Evolutionary conservation across 140 eudicot genomes (phyloP).

Genomic region (Flaveria floridana): DNA sequence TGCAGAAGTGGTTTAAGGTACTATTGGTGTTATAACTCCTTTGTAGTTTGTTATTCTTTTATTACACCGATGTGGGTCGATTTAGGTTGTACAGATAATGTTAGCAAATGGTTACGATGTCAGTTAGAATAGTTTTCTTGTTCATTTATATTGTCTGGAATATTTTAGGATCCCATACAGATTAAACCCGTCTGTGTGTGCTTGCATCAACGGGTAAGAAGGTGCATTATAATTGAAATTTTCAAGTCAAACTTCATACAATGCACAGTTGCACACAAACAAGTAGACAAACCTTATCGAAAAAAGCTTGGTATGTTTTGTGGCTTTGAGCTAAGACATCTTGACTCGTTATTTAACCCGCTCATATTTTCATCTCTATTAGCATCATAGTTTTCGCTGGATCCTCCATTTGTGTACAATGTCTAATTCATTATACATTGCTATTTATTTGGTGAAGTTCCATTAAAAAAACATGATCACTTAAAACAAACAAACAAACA

Average conservation of each 20-base stretch:
- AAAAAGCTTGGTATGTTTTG: not conserved
- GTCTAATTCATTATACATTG: not conserved
- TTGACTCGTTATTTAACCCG: not conserved
- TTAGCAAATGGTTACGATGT: slow-evolving; percentile 18
- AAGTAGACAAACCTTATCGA: not conserved
- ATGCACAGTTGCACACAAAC: not conserved
- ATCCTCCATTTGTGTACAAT: not conserved
- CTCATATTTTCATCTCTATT: not conserved
- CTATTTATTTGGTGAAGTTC: not conserved
- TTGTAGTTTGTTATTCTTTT: slow-evolving; percentile 23
- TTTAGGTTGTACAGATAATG: slow-evolving; percentile 31
- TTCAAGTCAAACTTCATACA: too few relatives aligned
- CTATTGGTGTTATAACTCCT: not conserved
- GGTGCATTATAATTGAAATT: too few relatives aligned
- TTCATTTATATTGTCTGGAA: not conserved
- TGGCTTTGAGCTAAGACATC: not conserved
- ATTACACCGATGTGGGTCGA: slow-evolving; percentile 10
- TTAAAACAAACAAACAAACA: too few relatives aligned
- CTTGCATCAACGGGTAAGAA: too few relatives aligned
- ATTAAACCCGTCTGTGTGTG: not conserved
- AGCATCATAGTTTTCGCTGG: not conserved
- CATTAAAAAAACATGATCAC: not conserved
- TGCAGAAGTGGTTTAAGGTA: slow-evolving; percentile 35
- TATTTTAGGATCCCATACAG: not conserved
- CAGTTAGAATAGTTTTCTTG: slow-evolving; percentile 8